Evolutionary conservation across 139 green algal genomes (phyloP).

Genomic region (Volvox reticuliferus): DNA sequence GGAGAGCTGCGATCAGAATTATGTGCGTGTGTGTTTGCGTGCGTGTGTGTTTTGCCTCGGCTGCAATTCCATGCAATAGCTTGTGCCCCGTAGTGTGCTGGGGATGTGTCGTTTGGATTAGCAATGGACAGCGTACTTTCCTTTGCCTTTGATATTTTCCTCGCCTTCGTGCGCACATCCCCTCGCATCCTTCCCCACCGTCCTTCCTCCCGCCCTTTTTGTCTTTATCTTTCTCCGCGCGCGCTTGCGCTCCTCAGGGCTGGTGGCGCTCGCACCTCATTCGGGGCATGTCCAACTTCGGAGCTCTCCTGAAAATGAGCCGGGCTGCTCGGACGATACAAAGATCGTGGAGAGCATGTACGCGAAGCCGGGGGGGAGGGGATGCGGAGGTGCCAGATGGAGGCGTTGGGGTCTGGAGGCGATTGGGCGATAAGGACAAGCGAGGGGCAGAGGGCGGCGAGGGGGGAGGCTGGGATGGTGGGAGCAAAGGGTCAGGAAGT

Average conservation of each 20-base stretch:
- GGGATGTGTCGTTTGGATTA: too few relatives aligned
- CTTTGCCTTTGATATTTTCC: too few relatives aligned
- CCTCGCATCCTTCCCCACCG: neutral
- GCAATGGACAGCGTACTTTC: too few relatives aligned
- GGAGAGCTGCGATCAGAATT: too few relatives aligned
- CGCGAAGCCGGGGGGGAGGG: neutral
- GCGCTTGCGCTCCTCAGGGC: neutral
- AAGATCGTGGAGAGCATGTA: slow-evolving; percentile 18
- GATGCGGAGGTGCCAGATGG: too few relatives aligned
- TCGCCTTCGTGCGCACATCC: neutral
- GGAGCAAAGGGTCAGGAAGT: neutral
- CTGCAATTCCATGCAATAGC: too few relatives aligned
- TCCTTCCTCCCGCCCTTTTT: neutral
- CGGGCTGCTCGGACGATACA: slow-evolving; percentile 21
- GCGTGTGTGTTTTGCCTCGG: too few relatives aligned
- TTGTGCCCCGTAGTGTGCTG: too few relatives aligned
- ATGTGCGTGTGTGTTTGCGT: too few relatives aligned
- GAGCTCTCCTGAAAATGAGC: neutral
- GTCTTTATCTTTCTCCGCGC: too few relatives aligned
- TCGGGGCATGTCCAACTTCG: slow-evolving; percentile 20
- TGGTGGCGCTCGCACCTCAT: slow-evolving; percentile 37
- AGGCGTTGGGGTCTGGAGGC: neutral
- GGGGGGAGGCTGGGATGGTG: too few relatives aligned
- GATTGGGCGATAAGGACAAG: neutral
- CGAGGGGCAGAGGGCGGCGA: neutral